phyloP scores from a whole-genome alignment of 169 alveolate genomes.

The Babesia sp. region DNA sequence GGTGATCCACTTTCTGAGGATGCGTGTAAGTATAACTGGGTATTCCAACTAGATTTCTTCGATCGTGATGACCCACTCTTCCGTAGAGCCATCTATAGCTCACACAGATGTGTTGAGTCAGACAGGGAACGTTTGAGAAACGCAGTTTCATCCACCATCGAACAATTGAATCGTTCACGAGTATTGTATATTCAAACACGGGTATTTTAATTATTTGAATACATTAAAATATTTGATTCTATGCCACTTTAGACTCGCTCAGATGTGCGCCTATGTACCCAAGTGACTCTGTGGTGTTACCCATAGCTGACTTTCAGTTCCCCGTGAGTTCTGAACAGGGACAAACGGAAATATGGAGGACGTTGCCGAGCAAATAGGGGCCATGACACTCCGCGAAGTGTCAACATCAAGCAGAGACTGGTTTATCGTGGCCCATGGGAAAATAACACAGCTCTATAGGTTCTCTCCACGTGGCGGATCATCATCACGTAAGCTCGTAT shows the following conservation, averaged over 20 bases:
- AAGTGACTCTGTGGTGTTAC: slow-evolving; percentile 8
- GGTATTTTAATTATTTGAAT: background rate
- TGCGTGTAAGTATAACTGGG: slow-evolving; percentile 32
- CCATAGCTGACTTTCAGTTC: background rate
- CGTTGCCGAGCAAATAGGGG: slow-evolving; percentile 17
- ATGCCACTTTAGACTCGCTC: background rate
- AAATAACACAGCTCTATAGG: slow-evolving; percentile 43
- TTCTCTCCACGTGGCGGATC: slow-evolving; percentile 38
- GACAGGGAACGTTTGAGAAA: slow-evolving; percentile 12
- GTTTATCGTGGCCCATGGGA: slow-evolving; percentile 62
- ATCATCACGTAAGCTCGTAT: slow-evolving; percentile 15
- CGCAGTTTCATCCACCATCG: background rate
- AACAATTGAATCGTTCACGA: slow-evolving; percentile 35
- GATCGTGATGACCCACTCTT: slow-evolving; percentile 54
- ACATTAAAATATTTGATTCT: no score
- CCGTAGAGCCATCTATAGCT: slow-evolving; percentile 39
- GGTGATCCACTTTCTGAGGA: slow-evolving; percentile 30
- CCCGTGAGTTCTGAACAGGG: background rate
- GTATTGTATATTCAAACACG: slow-evolving; percentile 40
- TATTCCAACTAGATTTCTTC: slow-evolving; percentile 61
- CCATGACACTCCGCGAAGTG: slow-evolving; percentile 30
- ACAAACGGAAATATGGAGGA: slow-evolving; percentile 33
- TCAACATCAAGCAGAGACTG: slow-evolving; percentile 27
- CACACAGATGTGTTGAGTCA: background rate
- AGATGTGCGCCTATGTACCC: background rate